Base-by-base conservation (phyloP, 2,329 filamentous ascomycete species). In the Ceratocystis alfenasii region DNA sequence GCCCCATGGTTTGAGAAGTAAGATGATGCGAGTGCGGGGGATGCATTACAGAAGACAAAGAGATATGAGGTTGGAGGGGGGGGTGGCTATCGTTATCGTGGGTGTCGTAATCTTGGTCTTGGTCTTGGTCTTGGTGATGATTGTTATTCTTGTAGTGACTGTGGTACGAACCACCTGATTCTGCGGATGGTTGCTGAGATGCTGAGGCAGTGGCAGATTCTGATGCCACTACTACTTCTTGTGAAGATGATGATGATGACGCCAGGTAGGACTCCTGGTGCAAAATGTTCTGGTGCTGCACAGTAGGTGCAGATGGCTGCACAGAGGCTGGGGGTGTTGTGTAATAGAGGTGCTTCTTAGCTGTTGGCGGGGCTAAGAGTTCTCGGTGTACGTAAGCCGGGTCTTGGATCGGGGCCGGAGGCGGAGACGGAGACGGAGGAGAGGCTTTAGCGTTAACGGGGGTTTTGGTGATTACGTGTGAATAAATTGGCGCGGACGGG, bases 41-140 rank as follows among this genome's bases (percentile, higher is more conserved):
- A 12, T 41, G 36, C 36, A 41, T 41, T 41, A 41, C 36, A 41
- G 3, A 41, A 41, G 10, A 41, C 3, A 12, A 12, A 68, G 72
- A 68, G 71, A 75, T 72, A 74, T 73, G 68, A 72, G 75, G 72
- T 72, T 79, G 74, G 75, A 73, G 20, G 59, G 66, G 77, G 76
- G 69, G 74, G 71, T 69, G 73, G 69, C 64, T 61, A 86, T 20
- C 17, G 76, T 63, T 61, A 86, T 48, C 0, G 76, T 10, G 80
- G 80, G 69, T 77, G 80, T 70, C 83, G 82, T 68, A 79, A 71
- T 62, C 73, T 76, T 48, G 75, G 76, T 70, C 79, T 80, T 68
- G 74, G 76, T 22, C 28, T 15, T 7, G 46, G 46, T 25, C 63
- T 25, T 55, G 25, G 70, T 72, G 12, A 15, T 25, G 1, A 30